Base-by-base conservation (phyloP, 2,329 filamentous ascomycete genomes). In the Cordyceps farinosa region DNA sequence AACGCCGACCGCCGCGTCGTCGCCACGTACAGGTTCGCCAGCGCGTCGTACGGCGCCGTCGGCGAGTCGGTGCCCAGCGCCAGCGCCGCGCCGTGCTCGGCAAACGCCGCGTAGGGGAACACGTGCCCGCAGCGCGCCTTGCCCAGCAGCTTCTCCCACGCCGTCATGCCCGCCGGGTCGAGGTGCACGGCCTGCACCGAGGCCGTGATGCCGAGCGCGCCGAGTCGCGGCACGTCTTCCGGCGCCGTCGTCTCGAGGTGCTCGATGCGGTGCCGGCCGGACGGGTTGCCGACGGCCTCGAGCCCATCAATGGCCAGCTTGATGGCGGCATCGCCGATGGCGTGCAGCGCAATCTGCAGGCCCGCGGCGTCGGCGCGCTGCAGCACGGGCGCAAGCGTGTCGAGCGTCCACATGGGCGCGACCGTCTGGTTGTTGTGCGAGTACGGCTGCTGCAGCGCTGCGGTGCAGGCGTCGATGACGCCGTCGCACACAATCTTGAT, bases 401-500 rank as follows among this genome's bases (percentile, higher is more conserved):
- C 78, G 1, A 73, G 70, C 0, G 79, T 78, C 85, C 85, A 88
- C 57, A 87, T 78, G 0, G 84, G 79, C 2, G 80, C 79, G 1
- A 66, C 66, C 53, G 78, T 75, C 2, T 76, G 73, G 15, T 76
- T 72, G 2, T 74, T 76, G 58, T 80, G 79, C 34, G 80, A 73
- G 69, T 88, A 88, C 0, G 86, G 85, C 66, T 86, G 79, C 6
- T 78, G 74, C 7, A 88, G 75, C 0, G 80, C 82, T 0, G 86
- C 85, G 1, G 86, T 88, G 72, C 85, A 88, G 0, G 82, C 83
- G 66, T 88, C 86, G 55, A 88, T 78, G 52, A 87, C 84, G 11
- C 86, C 86, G 67, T 88, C 86, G 68, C 81, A 83, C 62, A 88
- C 85, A 48, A 88, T 71, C 70, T 88, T 88, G 72, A 88, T 84